Percentiles rank a stretch among this genome's conserved stretches.
phyloP scores from a whole-genome alignment of 495 filamentous ascomycete genomes.

The Pseudoneurospora amorphoporcata region DNA sequence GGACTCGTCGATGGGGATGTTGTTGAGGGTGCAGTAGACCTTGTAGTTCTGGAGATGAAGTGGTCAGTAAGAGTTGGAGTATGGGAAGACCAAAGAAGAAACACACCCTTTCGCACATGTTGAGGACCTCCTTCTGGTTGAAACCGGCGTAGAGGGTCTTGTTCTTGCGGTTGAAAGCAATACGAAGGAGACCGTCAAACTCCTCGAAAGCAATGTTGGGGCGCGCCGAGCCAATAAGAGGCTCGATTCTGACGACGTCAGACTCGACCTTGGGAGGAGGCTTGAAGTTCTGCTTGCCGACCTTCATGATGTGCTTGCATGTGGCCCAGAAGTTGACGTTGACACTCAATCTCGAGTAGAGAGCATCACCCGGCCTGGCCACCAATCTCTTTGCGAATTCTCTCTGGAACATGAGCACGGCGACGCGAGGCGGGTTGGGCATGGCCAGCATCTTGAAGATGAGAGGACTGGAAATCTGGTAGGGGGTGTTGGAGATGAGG shows the following conservation, averaged over 20 bases:
- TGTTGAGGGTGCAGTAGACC: constrained; percentile 77
- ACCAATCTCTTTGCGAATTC: constrained; percentile 26
- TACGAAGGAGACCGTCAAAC: constrained; percentile 81
- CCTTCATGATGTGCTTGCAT: constrained; percentile 79
- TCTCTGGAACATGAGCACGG: constrained; percentile 63
- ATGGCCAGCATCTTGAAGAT: constrained; percentile 84
- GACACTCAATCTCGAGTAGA: constrained; percentile 78
- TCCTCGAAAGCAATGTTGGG: constrained; percentile 82
- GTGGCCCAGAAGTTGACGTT: constrained; percentile 95
- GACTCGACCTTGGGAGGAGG: constrained; percentile 87
- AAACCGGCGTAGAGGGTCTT: constrained; percentile 64
- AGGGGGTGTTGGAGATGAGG: constrained; percentile 89
- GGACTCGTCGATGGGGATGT: constrained; percentile 66
- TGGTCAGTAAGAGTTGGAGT: background rate
- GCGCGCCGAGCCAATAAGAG: constrained; percentile 46
- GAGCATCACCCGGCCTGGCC: constrained; percentile 45
- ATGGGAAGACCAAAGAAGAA: background rate
- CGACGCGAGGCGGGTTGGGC: constrained; percentile 57
- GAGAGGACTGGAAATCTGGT: constrained; percentile 83
- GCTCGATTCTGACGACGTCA: constrained; percentile 34
- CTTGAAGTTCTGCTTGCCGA: constrained; percentile 89
- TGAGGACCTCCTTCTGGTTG: constrained; percentile 64
- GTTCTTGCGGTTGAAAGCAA: constrained; percentile 60
- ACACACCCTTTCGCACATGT: constrained; percentile 54
- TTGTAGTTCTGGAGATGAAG: constrained; percentile 52